Percentiles rank a stretch among this genome's conserved stretches.
These are phyloP conservation scores for Cordia subcordata DNA, from an alignment of 257 asterid species.

Conservation along the genomic window DNA sequence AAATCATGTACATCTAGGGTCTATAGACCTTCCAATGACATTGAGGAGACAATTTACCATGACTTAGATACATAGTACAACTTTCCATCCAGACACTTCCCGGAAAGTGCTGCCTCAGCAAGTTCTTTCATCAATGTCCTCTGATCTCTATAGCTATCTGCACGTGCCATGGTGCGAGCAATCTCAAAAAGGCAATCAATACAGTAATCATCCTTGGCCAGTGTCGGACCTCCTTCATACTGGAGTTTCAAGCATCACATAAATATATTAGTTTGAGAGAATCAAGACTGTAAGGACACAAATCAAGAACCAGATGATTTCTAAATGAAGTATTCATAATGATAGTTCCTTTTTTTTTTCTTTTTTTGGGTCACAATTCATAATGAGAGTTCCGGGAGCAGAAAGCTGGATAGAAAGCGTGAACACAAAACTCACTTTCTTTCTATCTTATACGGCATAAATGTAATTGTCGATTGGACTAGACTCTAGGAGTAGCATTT, in stretches of 20 bases:
- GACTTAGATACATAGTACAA: slow-evolving; percentile 71
- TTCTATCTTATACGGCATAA: no score
- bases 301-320: no score
- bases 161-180: slow-evolving; percentile 59
- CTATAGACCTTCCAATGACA: background rate
- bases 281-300: background rate
- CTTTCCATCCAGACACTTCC: slow-evolving; percentile 54
- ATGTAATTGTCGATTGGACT: no score
- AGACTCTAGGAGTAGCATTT: no score
- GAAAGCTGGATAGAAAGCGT: no score
- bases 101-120: slow-evolving; percentile 92
- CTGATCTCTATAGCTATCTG: slow-evolving; percentile 69
- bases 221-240: slow-evolving; percentile 90
- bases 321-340: no score
- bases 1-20: background rate
- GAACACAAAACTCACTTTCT: no score
- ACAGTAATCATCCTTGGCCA: slow-evolving; percentile 71
- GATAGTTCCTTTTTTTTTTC: no score
- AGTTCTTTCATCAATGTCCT: slow-evolving; percentile 76
- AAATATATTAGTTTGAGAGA: background rate
- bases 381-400: no score
- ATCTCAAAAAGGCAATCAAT: slow-evolving; percentile 69
- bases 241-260: slow-evolving; percentile 38
- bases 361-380: no score
- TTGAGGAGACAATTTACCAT: slow-evolving; percentile 42